These are phyloP conservation scores for Cytospora schulzeri DNA, from an alignment of 2,329 filamentous ascomycete species.

Conservation along the genomic window DNA sequence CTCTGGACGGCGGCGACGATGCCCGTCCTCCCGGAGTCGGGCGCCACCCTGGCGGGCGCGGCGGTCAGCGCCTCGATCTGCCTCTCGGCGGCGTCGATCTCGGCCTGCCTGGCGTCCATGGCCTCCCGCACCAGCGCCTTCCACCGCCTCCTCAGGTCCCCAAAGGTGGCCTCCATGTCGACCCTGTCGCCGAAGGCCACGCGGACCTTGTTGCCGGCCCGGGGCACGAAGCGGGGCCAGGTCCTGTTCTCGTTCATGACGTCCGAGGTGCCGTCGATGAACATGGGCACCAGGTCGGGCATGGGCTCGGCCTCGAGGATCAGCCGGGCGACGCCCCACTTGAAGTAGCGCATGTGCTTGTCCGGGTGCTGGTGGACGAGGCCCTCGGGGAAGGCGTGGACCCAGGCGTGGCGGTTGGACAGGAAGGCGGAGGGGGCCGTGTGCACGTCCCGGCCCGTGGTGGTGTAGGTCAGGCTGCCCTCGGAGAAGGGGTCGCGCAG, in stretches of 20 bases:
- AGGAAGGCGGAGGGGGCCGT: slow-evolving; percentile 72
- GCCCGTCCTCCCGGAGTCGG: slow-evolving; percentile 22
- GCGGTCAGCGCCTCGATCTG: neutral
- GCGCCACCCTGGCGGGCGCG: slow-evolving; percentile 2
- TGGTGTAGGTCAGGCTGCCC: slow-evolving; percentile 58
- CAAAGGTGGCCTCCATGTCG: slow-evolving; percentile 74
- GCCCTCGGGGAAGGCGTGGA: slow-evolving; percentile 95
- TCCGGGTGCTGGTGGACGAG: slow-evolving; percentile 85
- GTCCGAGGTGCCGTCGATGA: slow-evolving; percentile 85
- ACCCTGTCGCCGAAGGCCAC: slow-evolving; percentile 80
- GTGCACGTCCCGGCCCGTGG: slow-evolving; percentile 67
- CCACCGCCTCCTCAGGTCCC: slow-evolving; percentile 76
- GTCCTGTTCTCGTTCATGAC: slow-evolving; percentile 83
- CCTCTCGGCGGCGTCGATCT: slow-evolving; percentile 26
- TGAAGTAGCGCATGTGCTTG: slow-evolving; percentile 90
- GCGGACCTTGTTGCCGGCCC: slow-evolving; percentile 68
- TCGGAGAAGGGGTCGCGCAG: slow-evolving; percentile 54
- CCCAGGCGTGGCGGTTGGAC: slow-evolving; percentile 74
- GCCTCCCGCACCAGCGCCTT: slow-evolving; percentile 61
- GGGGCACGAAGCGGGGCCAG: slow-evolving; percentile 80
- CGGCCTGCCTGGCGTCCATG: slow-evolving; percentile 46
- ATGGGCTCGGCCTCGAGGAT: slow-evolving; percentile 87
- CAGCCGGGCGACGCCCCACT: slow-evolving; percentile 91
- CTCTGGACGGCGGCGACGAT: slow-evolving; percentile 16
- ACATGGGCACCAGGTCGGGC: slow-evolving; percentile 90